Base-by-base conservation (phyloP, 1,139 yeast species). In the Magnusiomyces suaveolens region DNA sequence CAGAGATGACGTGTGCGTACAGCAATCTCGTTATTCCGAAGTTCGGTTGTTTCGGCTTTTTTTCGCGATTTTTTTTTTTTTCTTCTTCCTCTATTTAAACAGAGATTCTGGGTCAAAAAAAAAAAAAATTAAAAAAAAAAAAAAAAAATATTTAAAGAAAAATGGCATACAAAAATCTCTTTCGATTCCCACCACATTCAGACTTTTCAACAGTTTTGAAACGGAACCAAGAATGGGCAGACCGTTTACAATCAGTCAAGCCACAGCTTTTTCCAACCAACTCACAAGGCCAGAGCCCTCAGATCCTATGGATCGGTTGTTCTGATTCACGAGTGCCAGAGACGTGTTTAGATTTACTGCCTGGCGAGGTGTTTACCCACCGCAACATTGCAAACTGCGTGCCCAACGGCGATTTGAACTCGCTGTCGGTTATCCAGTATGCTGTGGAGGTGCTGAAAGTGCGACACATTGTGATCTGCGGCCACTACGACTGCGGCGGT, bases 401-500 rank as follows among this genome's bases (percentile, higher is more conserved):
- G 54, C 72, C 76, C 53, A 77, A 84, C 54, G 81, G 81, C 59
- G 97, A 92, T 68, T 74, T 86, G 52, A 81, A 90, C 52, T 78
- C 86, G 36, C 83, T 83, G 68, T 87, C 96, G 1, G 92, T 89
- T 1, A 75, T 92, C 48, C 97, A 92, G 68, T 88, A 89, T 65
- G 96, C 97, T 1, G 81, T 92, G 59, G 92, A 88, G 64, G 90
- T 85, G 21, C 76, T 92, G 60, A 84, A 87, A 66, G 95, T 94
- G 39, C 78, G 77, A 61, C 88, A 87, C 65, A 82, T 92, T 57
- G 78, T 92, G 56, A 87, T 92, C 10, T 89, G 97, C 71, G 98
- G 98, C 18, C 98, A 92, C 73, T 87, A 95, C 39, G 96, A 89
- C 70, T 92, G 98, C 75, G 97, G 97, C 52, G 98, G 97, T 36